Base-by-base conservation (phyloP, 2,329 filamentous ascomycete genomes). In the Pseudopithomyces maydicus region DNA sequence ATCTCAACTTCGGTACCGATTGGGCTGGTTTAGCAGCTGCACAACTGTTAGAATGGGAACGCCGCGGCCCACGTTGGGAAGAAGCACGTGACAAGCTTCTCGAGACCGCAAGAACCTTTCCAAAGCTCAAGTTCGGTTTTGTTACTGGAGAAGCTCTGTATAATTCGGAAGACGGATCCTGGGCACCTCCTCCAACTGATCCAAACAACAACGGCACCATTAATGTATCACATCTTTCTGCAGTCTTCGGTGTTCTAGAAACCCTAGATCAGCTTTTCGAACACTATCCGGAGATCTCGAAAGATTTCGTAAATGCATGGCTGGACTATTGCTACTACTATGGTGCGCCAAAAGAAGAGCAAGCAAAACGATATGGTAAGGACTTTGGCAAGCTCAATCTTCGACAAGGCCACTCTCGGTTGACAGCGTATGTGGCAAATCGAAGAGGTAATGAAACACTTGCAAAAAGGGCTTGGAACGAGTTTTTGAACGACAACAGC, bases 301-400 rank as follows among this genome's bases (percentile, higher is more conserved):
- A 75, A 8, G 79, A 79, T 0, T 86, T 88, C 66, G 76, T 82
- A 47, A 69, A 81, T 6, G 83, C 80, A 0, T 88, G 84, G 80
- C 72, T 86, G 1, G 85, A 87, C 48, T 88, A 88, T 71, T 85
- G 83, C 65, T 82, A 81, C 66, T 86, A 85, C 70, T 88, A 84
- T 63, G 76, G 78, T 8, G 84, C 83, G 0, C 64, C 77, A 0
- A 69, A 72, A 0, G 78, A 73, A 0, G 83, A 86, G 70, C 85
- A 88, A 67, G 69, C 64, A 1, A 77, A 79, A 1, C 78, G 83
- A 0, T 88, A 86, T 59, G 85, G 85, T 6, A 66, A 67, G 1
- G 70, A 71, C 45, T 87, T 75, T 58, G 71, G 80, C n/a, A 77
- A 59, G 2, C 57, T 81, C 4, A 83, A 71, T 45, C 71, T 87